Evolutionary conservation across 2,329 filamentous ascomycete species (phyloP), one percentile per base, ranked within the genome.

Genomic region (Aureobasidium lini): DNA sequence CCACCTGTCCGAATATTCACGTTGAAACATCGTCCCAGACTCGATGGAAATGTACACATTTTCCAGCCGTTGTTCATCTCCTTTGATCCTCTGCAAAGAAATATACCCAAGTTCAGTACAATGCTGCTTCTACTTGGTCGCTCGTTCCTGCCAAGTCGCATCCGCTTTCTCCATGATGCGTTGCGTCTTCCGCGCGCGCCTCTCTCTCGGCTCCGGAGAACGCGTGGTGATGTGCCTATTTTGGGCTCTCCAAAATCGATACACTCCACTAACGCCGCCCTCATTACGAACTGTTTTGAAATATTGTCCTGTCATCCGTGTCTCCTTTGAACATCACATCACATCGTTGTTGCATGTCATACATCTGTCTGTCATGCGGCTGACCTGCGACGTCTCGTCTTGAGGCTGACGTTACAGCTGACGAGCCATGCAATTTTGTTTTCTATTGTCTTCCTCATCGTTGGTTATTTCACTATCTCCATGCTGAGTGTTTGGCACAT

Each of bases 81-180:
- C n/a, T 7, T 18, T 16, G 13, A 13, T 13, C 13, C 8, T 13
- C 34, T 36, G 37, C 37, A 40, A 15, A 40, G 15, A 40, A n/a
- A 3, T 36, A 3, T 23, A 23, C 23, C 23, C 23, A 23, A 23
- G 23, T 23, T 23, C 23, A 23, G 23, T 23, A 23, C 23, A 23
- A 23, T 23, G 23, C 23, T 23, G 37, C n/a, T 1, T 29, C 23
- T 13, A 6, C 31, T 49, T 49, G n/a, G 31, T 16, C 29, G 48
- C n/a, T 34, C 50, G 50, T 43, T 31, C 50, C 50, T 54, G 50
- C 49, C 49, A 42, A 53, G 49, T 39, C 49, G 49, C 37, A 42
- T 32, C 11, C 18, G 36, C 18, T 37, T 50, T 52, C 48, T 42
- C 29, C 28, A 54, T 34, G 4, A 7, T 43, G 28, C 37, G 47